Evolutionary conservation across 2,329 filamentous ascomycete species (phyloP), one percentile per base, ranked within the genome.

Genomic region (Phaeosphaeria sp.): DNA sequence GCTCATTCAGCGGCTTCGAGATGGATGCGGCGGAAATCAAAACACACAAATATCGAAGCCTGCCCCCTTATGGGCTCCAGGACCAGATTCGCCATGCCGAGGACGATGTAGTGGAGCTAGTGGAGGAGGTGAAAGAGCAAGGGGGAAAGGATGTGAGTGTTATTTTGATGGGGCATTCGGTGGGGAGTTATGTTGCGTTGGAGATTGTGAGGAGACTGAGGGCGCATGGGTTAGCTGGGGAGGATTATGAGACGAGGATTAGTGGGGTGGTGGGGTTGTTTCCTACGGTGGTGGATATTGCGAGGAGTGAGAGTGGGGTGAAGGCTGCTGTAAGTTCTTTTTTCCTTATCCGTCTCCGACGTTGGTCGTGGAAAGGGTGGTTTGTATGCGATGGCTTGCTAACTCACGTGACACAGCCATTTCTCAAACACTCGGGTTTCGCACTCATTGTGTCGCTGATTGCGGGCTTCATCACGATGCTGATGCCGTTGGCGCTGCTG

Each of bases 61-160:
- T 62, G 36, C 72, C 69, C 8, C 78, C 78, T 6, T 78, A 81
- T 52, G 73, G 77, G 20, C 73, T 87, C 5, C 74, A 80, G 59
- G 79, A 83, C 24, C 83, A 87, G 65, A 85, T 87, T 33, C 63
- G 77, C 6, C 78, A 81, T 56, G 77, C 82, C 5, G 80, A 83
- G 51, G 64, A 67, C 2, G 77, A 78, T 22, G 62, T 87, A 1
- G 71, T 78, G 17, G 59, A 74, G 1, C 64, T 83, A 11, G 75
- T 83, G 15, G 63, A 65, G 47, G 64, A 70, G 3, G 55, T 65
- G 2, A 65, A 60, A 46, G 60, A 65, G 5, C 49, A 64, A 36
- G 65, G 62, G 20, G 52, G 47, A 9, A 65, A 56, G n/a, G 74
- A 75, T 61, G 69, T 74, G n/a, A 60, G 70, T 46, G 69, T 74